phyloP scores from a whole-genome alignment of 108 stramenopile species.

The Nitzschia sp. region DNA sequence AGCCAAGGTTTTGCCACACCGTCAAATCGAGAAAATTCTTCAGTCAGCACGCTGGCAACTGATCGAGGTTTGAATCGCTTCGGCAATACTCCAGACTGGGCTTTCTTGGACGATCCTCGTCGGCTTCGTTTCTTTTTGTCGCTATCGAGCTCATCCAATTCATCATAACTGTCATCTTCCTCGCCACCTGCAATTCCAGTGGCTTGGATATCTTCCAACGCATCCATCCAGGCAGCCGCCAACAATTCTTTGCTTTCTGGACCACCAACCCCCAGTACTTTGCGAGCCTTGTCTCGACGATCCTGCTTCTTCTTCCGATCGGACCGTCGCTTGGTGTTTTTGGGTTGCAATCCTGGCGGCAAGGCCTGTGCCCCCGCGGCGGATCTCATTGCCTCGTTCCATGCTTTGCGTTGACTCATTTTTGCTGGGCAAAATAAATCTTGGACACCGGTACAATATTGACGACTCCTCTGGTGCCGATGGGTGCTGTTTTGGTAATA shows the following conservation, averaged over 20 bases:
- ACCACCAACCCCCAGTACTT: slow-evolving; percentile 33
- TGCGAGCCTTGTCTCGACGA: slow-evolving; percentile 82
- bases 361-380: slow-evolving; percentile 68
- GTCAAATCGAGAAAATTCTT: slow-evolving; percentile 73
- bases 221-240: slow-evolving; percentile 78
- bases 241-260: slow-evolving; percentile 46
- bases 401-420: slow-evolving; percentile 76
- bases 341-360: slow-evolving; percentile 40
- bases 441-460: too few species aligned
- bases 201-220: slow-evolving; percentile 71
- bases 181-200: slow-evolving; percentile 38
- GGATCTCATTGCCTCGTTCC: slow-evolving; percentile 88
- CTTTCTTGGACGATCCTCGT: slow-evolving; percentile 22
- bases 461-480: background rate
- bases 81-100: slow-evolving; percentile 37
- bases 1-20: slow-evolving; percentile 68
- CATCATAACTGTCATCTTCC: slow-evolving; percentile 84
- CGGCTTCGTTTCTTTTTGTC: slow-evolving; percentile 34
- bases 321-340: slow-evolving; percentile 47
- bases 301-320: slow-evolving; percentile 65
- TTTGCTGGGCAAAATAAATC: background rate
- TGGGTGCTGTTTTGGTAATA: too few species aligned
- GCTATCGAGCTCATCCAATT: slow-evolving; percentile 70
- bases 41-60: slow-evolving; percentile 72
- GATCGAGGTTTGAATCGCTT: slow-evolving; percentile 83